phyloP scores from a whole-genome alignment of 108 stramenopile species.

The Chaetoceros muelleri region DNA sequence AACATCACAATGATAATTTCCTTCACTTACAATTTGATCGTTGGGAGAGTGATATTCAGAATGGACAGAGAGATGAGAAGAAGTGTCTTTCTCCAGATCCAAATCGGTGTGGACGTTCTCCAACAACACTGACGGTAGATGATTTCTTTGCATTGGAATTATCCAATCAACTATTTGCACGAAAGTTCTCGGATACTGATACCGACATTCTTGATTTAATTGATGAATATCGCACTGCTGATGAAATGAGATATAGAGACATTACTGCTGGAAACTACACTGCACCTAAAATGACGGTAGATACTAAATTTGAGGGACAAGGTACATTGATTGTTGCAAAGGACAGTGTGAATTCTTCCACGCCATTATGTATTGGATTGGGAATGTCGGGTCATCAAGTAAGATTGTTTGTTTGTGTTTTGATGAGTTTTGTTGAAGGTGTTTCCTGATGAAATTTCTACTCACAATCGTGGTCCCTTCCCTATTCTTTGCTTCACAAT shows the following conservation, averaged over 20 bases:
- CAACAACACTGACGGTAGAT: slow-evolving; percentile 71
- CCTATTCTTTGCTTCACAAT: not conserved
- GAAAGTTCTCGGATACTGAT: slow-evolving; percentile 76
- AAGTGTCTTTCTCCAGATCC: slow-evolving; percentile 85
- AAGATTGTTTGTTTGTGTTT: slow-evolving; percentile 5
- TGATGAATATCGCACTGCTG: slow-evolving; percentile 51
- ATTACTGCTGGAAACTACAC: slow-evolving; percentile 6
- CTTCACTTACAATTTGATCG: slow-evolving; percentile 85
- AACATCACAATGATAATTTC: slow-evolving; percentile 85
- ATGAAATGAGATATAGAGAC: slow-evolving; percentile 14
- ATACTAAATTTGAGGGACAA: slow-evolving; percentile 64
- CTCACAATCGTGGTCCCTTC: not conserved
- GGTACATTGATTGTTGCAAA: slow-evolving; percentile 78
- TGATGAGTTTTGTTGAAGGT: not conserved
- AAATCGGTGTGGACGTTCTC: slow-evolving; percentile 84
- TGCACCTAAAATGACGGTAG: not conserved
- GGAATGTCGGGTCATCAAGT: slow-evolving; percentile 35
- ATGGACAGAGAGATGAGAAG: slow-evolving; percentile 47
- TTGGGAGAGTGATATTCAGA: slow-evolving; percentile 79
- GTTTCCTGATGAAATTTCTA: no score
- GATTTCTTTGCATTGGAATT: slow-evolving; percentile 81
- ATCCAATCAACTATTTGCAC: slow-evolving; percentile 74
- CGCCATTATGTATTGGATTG: slow-evolving; percentile 72
- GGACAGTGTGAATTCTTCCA: slow-evolving; percentile 40
- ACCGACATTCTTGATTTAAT: slow-evolving; percentile 58